Conservation (phyloP, 2,329 filamentous ascomycete genomes). For the Fusarium sp. region DNA sequence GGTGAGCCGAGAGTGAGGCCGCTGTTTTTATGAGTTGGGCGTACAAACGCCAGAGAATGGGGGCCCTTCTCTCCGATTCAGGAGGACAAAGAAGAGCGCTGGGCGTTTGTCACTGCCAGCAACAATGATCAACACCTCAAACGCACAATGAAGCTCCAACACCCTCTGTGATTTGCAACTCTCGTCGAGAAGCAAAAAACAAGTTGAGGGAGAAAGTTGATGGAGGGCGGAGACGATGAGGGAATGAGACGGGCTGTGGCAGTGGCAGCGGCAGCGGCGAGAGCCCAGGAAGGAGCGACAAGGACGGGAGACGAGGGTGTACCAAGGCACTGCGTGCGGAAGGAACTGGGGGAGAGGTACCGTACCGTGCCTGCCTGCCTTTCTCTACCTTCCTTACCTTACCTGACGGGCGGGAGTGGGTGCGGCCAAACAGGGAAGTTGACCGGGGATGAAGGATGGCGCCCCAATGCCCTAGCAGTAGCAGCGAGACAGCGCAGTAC, state of each 20-base stretch:
- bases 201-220: conserved; percentile 50
- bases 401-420: conserved; percentile 46
- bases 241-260: conserved; percentile 45
- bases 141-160: conserved; percentile 38
- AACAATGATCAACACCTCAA: conserved; percentile 42
- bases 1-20: conserved; percentile 46
- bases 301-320: conserved; percentile 46
- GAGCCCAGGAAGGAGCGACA: conserved; percentile 44
- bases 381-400: conserved; percentile 22
- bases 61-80: conserved; percentile 38
- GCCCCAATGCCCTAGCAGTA: conserved; percentile 25
- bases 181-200: conserved; percentile 47
- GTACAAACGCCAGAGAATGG: conserved; percentile 34
- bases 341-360: conserved; percentile 27
- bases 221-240: conserved; percentile 52
- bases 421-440: conserved; percentile 48
- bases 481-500: conserved; percentile 33
- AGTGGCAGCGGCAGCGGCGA: conserved; percentile 45
- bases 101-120: conserved; percentile 30
- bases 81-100: conserved; percentile 38
- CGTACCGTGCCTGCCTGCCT: conserved; percentile 19
- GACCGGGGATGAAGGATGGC: conserved; percentile 35
- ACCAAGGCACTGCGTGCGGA: conserved; percentile 43
- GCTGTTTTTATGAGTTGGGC: conserved; percentile 44
- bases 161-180: conserved; percentile 48